These are phyloP conservation scores for Phytophthora litchii DNA, from an alignment of 352 stramenopile genomes.

Conservation along the genomic window DNA sequence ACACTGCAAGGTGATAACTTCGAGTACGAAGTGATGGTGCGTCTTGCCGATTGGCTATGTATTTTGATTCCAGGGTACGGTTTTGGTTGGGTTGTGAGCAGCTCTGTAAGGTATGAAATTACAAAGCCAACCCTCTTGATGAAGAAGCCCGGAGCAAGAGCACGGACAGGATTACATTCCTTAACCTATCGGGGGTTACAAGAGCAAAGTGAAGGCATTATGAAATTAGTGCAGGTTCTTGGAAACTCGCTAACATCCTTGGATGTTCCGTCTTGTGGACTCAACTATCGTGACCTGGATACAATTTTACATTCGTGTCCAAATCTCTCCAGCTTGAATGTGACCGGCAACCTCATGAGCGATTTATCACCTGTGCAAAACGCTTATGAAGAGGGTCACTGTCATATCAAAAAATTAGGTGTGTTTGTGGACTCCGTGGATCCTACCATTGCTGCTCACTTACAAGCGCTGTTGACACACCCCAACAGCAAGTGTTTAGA, in stretches of 20 bases:
- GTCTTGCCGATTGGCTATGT: slow-evolving; percentile 28
- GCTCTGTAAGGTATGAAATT: slow-evolving; percentile 14
- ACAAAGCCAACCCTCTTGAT: slow-evolving; percentile 3
- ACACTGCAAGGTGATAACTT: slow-evolving; percentile 1
- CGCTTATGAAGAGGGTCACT: slow-evolving; percentile 13
- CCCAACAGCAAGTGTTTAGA: slow-evolving; percentile 19
- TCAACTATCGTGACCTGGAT: slow-evolving; percentile 20
- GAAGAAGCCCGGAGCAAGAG: not conserved
- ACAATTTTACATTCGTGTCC: slow-evolving; percentile 29
- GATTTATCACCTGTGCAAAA: slow-evolving; percentile 25
- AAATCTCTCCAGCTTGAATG: slow-evolving; percentile 27
- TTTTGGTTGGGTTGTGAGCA: slow-evolving; percentile 39
- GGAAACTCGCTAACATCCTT: slow-evolving; percentile 24
- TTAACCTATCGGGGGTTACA: slow-evolving; percentile 32
- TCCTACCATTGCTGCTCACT: slow-evolving; percentile 17
- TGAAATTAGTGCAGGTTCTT: slow-evolving; percentile 17
- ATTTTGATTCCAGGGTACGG: slow-evolving; percentile 46
- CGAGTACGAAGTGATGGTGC: slow-evolving; percentile 44
- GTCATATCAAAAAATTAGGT: slow-evolving; percentile 23
- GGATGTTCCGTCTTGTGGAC: slow-evolving; percentile 24
- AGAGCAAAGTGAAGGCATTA: slow-evolving; percentile 14
- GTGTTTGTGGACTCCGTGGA: slow-evolving; percentile 19
- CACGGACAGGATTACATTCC: slow-evolving; percentile 16
- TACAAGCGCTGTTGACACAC: slow-evolving; percentile 16
- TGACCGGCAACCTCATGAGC: slow-evolving; percentile 13